Evolutionary conservation across 164 flowering plant genomes (phyloP).

Genomic region (Tetrastigma voinierianum): DNA sequence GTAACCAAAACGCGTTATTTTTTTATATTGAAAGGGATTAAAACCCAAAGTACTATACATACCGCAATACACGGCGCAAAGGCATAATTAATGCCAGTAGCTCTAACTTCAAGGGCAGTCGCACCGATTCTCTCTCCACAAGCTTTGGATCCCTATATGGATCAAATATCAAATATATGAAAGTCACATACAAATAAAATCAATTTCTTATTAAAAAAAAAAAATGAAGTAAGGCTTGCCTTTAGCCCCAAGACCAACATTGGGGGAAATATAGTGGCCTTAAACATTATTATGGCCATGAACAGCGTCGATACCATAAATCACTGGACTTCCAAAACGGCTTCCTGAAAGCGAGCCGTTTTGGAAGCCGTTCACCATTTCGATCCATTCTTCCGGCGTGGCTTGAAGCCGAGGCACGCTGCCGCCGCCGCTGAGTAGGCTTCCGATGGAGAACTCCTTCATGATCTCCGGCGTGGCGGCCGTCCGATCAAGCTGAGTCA

Average conservation of each 20-base stretch:
- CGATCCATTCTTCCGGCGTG: not conserved
- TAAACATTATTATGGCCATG: constrained; percentile 38
- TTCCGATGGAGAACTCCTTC: constrained; percentile 1
- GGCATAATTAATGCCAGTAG: constrained; percentile 31
- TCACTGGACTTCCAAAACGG: constrained; percentile 30
- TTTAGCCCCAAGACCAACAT: constrained; percentile 34
- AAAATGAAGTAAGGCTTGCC: no score
- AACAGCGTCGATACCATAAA: constrained; percentile 36
- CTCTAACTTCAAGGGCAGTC: constrained; percentile 37
- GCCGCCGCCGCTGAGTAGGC: not conserved
- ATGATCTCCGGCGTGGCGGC: not conserved
- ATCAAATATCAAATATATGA: no score
- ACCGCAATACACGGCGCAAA: constrained; percentile 41
- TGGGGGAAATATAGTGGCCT: constrained; percentile 35
- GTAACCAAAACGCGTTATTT: no score
- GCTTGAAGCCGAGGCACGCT: not conserved
- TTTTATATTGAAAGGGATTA: no score
- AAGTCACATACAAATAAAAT: not conserved
- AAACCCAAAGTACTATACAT: no score
- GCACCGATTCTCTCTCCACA: constrained; percentile 27
- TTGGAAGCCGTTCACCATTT: not conserved
- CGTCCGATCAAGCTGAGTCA: no score
- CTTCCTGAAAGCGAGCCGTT: constrained; percentile 13
- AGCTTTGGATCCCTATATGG: constrained; percentile 27
- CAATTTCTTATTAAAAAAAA: no score